Percentiles rank a stretch among this genome's conserved stretches.
Evolutionary conservation across 2,329 filamentous ascomycete species (phyloP).

Genomic region (Sarocladiaceae sp.): DNA sequence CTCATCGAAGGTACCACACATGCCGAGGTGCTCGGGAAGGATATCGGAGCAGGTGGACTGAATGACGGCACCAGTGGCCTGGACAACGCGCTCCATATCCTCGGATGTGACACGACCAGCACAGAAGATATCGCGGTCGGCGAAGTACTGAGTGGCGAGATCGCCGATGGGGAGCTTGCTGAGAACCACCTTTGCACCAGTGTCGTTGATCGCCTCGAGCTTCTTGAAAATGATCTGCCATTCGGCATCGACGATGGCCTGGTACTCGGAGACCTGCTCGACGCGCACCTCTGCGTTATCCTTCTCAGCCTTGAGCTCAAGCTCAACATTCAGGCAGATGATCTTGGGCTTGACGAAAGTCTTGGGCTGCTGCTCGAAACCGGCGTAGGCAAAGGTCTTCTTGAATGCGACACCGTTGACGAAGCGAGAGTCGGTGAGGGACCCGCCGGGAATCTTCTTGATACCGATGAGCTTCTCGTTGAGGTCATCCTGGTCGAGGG

Average conservation of each 20-base stretch:
- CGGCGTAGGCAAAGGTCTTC: constrained; percentile 98
- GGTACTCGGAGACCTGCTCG: constrained; percentile 98
- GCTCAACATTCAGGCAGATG: constrained; percentile 93
- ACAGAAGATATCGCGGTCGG: constrained; percentile 97
- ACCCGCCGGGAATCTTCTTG: constrained; percentile 97
- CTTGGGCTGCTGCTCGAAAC: constrained; percentile 99
- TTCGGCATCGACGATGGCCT: constrained; percentile 97
- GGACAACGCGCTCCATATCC: constrained; percentile 93
- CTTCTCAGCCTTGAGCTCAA: constrained; percentile 98
- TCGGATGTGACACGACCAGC: constrained; percentile 87
- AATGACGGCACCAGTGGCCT: constrained; percentile 85
- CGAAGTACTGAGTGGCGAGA: constrained; percentile 95
- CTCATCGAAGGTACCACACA: constrained; percentile 88
- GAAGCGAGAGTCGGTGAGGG: constrained; percentile 91
- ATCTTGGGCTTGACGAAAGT: constrained; percentile 92
- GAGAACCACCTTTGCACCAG: constrained; percentile 93
- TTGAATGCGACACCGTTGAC: constrained; percentile 99
- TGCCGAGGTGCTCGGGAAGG: constrained; percentile 80
- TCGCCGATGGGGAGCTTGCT: constrained; percentile 97
- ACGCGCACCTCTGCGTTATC: constrained; percentile 98
- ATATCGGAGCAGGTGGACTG: constrained; percentile 98
- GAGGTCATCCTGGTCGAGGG: constrained; percentile 92
- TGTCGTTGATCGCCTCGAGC: constrained; percentile 90
- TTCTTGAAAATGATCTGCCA: constrained; percentile 99
- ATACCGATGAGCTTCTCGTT: constrained; percentile 98